Conservation (phyloP, 2,329 filamentous ascomycete species). For the Talaromyces atroroseus region DNA sequence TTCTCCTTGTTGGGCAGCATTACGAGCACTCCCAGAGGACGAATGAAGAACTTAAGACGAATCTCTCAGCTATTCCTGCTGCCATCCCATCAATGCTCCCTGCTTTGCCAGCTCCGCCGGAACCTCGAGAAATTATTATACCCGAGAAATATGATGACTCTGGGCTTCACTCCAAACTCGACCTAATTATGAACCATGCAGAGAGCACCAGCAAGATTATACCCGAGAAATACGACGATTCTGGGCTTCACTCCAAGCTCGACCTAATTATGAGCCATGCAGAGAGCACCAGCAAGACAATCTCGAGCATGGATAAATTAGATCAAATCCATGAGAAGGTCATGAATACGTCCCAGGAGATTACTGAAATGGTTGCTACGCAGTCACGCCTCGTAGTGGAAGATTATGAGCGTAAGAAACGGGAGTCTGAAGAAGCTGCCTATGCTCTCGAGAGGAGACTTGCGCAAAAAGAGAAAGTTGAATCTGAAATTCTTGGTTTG, state of each 20-base stretch:
- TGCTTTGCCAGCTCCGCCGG: slow-evolving; percentile 37
- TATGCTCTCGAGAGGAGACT: slow-evolving; percentile 73
- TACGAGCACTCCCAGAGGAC: slow-evolving; percentile 78
- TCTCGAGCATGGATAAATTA: slow-evolving; percentile 71
- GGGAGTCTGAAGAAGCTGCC: slow-evolving; percentile 71
- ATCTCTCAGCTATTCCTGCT: slow-evolving; percentile 44
- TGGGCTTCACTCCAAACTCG: slow-evolving; percentile 55
- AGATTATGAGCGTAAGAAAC: slow-evolving; percentile 72
- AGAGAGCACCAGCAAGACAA: slow-evolving; percentile 61
- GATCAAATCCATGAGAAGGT: slow-evolving; percentile 88
- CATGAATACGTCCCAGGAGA: slow-evolving; percentile 73
- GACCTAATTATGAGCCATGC: slow-evolving; percentile 41
- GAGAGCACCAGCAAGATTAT: slow-evolving; percentile 52
- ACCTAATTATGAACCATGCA: slow-evolving; percentile 39
- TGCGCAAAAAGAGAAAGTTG: slow-evolving; percentile 59
- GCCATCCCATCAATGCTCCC: slow-evolving; percentile 55
- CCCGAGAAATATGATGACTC: slow-evolving; percentile 60
- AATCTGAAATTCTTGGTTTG: slow-evolving; percentile 46
- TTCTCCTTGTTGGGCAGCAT: slow-evolving; percentile 75
- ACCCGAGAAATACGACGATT: slow-evolving; percentile 59
- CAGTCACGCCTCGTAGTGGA: slow-evolving; percentile 71
- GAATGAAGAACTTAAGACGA: slow-evolving; percentile 55
- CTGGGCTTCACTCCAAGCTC: slow-evolving; percentile 55
- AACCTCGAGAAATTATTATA: slow-evolving; percentile 22
- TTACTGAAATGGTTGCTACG: slow-evolving; percentile 71